Conservation (phyloP, 2,329 filamentous ascomycete genomes). For the Aplosporella prunicola region DNA sequence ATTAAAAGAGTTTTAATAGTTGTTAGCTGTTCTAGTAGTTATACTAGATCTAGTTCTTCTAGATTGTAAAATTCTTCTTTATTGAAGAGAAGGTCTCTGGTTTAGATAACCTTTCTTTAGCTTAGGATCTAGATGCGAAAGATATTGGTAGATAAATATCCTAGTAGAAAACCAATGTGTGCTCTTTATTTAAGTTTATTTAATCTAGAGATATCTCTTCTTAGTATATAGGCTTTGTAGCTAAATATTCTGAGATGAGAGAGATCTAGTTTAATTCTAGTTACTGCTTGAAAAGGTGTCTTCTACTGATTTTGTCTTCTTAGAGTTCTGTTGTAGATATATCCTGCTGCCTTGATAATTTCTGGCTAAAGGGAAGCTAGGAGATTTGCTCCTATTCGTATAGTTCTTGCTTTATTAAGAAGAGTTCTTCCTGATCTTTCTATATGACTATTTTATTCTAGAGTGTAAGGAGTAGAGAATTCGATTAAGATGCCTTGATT, state of each 20-base stretch:
- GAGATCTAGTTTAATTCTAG: not conserved
- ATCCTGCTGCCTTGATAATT: not conserved
- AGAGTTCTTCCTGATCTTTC: not conserved
- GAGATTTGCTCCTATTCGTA: not conserved
- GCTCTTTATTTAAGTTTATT: not conserved
- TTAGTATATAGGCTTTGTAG: not conserved
- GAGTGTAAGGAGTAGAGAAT: not conserved
- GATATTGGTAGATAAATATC: constrained; percentile 1
- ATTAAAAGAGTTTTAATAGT: too few relatives aligned
- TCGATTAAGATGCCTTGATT: not conserved
- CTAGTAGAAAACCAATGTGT: not conserved
- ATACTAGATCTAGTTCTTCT: not conserved
- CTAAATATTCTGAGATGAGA: not conserved
- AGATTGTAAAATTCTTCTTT: constrained; percentile 1
- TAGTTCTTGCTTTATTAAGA: not conserved
- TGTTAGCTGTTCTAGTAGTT: not conserved
- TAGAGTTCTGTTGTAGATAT: not conserved
- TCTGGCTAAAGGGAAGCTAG: not conserved
- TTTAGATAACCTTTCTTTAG: not conserved
- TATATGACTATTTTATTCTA: not conserved
- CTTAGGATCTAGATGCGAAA: constrained; percentile 2
- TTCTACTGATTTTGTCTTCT: not conserved
- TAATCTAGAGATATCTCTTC: not conserved
- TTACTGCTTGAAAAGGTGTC: constrained; percentile 1
- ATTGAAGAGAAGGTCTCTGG: constrained; percentile 2